A percentile compares a stretch with the other conserved stretches of the same genome.
These are phyloP conservation scores for Aspergillus avenaceus DNA, from an alignment of 495 filamentous ascomycete species.

Conservation along the genomic window DNA sequence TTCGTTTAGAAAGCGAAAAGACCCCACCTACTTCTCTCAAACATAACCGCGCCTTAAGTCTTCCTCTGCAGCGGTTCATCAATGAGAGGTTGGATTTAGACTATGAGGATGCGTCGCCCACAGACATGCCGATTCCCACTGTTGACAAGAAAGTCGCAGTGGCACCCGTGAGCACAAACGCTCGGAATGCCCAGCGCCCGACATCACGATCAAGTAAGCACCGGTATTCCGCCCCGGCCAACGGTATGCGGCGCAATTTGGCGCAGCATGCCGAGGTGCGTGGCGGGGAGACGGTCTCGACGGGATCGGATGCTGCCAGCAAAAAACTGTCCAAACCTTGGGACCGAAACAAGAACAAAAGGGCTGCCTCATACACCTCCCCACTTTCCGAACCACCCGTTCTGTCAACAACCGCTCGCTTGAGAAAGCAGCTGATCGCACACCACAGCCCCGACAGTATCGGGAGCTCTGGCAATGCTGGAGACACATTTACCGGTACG, in stretches of 20 bases:
- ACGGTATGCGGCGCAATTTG: constrained; percentile 10
- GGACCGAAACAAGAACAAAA: constrained; percentile 13
- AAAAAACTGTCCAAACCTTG: constrained; percentile 7
- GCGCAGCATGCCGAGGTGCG: constrained; percentile 16
- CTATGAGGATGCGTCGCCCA: constrained; percentile 12
- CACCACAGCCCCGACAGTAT: constrained; percentile 39
- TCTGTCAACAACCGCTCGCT: constrained; percentile 21
- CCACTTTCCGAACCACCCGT: constrained; percentile 15
- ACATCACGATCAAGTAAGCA: neutral
- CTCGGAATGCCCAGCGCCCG: neutral
- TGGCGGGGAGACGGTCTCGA: constrained; percentile 12
- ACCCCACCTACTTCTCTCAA: constrained; percentile 17
- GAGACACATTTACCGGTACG: neutral
- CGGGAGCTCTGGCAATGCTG: constrained; percentile 11
- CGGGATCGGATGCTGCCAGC: neutral
- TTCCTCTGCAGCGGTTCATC: constrained; percentile 44
- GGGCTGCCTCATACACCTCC: constrained; percentile 12
- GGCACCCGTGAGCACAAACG: neutral
- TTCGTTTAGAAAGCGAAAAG: constrained; percentile 27
- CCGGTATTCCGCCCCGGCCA: constrained; percentile 1
- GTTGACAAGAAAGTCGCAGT: constrained; percentile 3
- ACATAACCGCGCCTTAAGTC: constrained; percentile 33
- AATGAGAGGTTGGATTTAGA: constrained; percentile 37
- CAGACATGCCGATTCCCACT: constrained; percentile 8
- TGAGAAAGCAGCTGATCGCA: constrained; percentile 31